Evolutionary conservation across 306 rosid genomes (phyloP).

Genomic region (Comarum palustre): DNA sequence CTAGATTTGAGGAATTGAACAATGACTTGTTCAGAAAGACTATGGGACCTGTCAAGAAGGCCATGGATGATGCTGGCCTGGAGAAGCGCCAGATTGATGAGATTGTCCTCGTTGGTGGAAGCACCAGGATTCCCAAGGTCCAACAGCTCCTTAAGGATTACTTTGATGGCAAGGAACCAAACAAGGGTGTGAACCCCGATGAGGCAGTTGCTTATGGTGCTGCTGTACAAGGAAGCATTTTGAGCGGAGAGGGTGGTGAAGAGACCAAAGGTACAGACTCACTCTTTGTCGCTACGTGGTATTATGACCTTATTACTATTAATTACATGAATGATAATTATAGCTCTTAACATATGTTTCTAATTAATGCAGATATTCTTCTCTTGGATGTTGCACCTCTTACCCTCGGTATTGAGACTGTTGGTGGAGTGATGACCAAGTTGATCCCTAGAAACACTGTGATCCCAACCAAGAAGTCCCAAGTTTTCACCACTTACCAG

Average conservation of each 20-base stretch:
- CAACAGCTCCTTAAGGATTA: slow-evolving; percentile 90
- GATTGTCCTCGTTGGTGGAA: slow-evolving; percentile 96
- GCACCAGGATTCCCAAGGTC: slow-evolving; percentile 95
- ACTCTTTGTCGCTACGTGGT: background rate
- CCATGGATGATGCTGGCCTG: slow-evolving; percentile 97
- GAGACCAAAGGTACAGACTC: slow-evolving; percentile 73
- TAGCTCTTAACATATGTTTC: background rate
- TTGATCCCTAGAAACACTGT: slow-evolving; percentile 98
- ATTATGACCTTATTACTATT: background rate
- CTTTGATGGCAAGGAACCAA: slow-evolving; percentile 96
- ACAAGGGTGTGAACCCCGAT: slow-evolving; percentile 98
- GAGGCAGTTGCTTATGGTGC: slow-evolving; percentile 99
- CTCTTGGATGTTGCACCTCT: slow-evolving; percentile 95
- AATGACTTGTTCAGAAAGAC: slow-evolving; percentile 95
- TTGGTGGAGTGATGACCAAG: slow-evolving; percentile 99
- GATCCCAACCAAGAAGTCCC: slow-evolving; percentile 98
- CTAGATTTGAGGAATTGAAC: slow-evolving; percentile 95
- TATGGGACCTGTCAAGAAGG: slow-evolving; percentile 98
- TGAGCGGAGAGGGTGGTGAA: slow-evolving; percentile 99
- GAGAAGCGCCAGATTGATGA: slow-evolving; percentile 83
- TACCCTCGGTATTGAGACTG: slow-evolving; percentile 99
- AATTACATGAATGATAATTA: background rate
- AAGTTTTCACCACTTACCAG: slow-evolving; percentile 98
- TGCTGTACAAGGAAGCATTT: slow-evolving; percentile 94
- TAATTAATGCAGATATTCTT: slow-evolving; percentile 66